Evolutionary conservation across 768 basidiomycete species (phyloP).

Genomic region (Lactarius akahatsu): DNA sequence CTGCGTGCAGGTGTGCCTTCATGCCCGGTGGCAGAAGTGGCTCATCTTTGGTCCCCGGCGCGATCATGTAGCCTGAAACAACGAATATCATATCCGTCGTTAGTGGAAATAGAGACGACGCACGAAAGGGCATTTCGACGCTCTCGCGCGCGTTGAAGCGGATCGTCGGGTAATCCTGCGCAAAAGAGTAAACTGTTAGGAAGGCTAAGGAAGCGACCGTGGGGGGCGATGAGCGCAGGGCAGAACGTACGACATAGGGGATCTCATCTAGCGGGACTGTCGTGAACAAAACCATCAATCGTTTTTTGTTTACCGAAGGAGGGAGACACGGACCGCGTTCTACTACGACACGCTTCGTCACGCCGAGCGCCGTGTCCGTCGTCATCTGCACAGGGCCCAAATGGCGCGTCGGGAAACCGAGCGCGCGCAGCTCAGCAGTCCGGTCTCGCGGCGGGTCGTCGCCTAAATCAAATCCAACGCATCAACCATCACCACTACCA

Average conservation of each 20-base stretch:
- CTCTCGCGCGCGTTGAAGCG: conserved; percentile 82
- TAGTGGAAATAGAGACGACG: conserved; percentile 35
- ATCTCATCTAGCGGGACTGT: conserved; percentile 67
- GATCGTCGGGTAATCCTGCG: conserved; percentile 87
- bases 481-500: conserved; percentile 9
- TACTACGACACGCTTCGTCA: conserved; percentile 78
- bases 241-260: conserved; percentile 59
- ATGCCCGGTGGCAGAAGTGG: conserved; percentile 88
- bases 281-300: neutral
- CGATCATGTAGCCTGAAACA: conserved; percentile 44
- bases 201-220: too few relatives aligned
- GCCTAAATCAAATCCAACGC: conserved; percentile 45
- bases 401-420: conserved; percentile 86
- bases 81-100: neutral
- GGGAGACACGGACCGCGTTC: conserved; percentile 53
- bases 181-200: neutral
- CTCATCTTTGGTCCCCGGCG: conserved; percentile 45
- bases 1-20: conserved; percentile 79
- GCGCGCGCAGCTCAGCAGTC: conserved; percentile 79
- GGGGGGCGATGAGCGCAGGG: neutral
- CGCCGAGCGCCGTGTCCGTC: conserved; percentile 93
- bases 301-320: neutral
- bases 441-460: conserved; percentile 96
- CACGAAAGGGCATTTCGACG: conserved; percentile 98
- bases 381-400: conserved; percentile 95